These are phyloP conservation scores for Macrotyloma uniflorum DNA, from an alignment of 306 rosid genomes.

Conservation along the genomic window DNA sequence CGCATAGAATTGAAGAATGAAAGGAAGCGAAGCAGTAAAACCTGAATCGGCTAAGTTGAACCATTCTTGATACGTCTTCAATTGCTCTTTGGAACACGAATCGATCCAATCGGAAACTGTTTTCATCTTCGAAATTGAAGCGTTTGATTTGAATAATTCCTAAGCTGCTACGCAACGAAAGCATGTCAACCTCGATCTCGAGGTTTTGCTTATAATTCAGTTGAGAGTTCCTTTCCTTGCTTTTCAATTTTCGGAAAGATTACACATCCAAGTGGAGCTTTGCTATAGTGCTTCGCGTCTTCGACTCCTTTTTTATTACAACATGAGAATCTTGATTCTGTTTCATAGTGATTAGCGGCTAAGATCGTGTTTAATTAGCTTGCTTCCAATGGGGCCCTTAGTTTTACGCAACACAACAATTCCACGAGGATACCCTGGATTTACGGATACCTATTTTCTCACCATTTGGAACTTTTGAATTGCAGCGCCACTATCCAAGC, in stretches of 20 bases:
- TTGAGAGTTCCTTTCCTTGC: neutral
- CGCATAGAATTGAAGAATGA: neutral
- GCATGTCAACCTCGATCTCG: neutral
- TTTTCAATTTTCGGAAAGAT: constrained; percentile 5
- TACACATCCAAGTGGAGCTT: constrained; percentile 12
- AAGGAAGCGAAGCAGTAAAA: constrained; percentile 26
- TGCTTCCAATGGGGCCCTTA: constrained; percentile 17
- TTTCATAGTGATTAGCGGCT: neutral
- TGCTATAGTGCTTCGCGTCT: neutral
- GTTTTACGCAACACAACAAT: neutral
- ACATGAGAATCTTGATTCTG: neutral
- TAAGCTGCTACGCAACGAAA: neutral
- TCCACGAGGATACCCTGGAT: neutral
- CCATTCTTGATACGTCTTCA: constrained; percentile 72
- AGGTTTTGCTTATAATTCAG: constrained; percentile 11
- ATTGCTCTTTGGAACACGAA: constrained; percentile 61
- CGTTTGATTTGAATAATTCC: neutral
- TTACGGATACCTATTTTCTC: neutral
- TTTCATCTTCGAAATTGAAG: constrained; percentile 47
- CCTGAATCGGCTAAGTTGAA: constrained; percentile 87
- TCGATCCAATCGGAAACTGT: constrained; percentile 50
- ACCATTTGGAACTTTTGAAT: constrained; percentile 25
- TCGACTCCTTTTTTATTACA: neutral
- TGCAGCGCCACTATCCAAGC: constrained; percentile 13
- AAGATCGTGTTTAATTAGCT: neutral